Base-by-base conservation (phyloP, 2,329 filamentous ascomycete species). In the Dryadomyces sulphureus region DNA sequence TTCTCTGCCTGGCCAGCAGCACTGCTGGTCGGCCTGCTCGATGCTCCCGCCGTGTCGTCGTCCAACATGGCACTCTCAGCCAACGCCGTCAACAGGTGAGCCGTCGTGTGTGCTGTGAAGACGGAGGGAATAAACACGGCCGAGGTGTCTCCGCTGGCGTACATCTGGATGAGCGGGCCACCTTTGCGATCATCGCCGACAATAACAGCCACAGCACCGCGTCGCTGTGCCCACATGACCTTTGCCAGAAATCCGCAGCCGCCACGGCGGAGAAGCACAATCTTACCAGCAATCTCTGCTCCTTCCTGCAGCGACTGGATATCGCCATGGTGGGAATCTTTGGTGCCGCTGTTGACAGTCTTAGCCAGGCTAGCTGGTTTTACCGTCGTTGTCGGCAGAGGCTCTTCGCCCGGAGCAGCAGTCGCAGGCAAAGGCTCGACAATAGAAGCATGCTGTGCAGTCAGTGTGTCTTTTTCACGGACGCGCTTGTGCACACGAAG, bases 241-340 rank as follows among this genome's bases (percentile, higher is more conserved):
- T 98, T 98, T 59, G 96, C 90, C 49, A 95, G 65, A 60, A 98
- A 98, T 5, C 92, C 92, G 62, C 92, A 98, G 7, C 90, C 92
- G 48, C 92, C 92, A 46, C 92, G 79, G 61, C 86, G 93, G 47
- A 98, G 70, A 45, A 98, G 68, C 2, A 94, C 92, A 41, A 98
- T 78, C 64, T 94, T 96, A 53, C 92, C 92, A 27, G 81, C 73
- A 52, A 98, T 96, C 60, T 96, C 90, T 20, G 90, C 88, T 45
- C 80, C 80, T 64, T 95, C 87, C 62, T 95, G 88, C 50, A 94
- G 69, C 1, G 83, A 90, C 60, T 94, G 86, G 50, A 94, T 94
- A 62, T 95, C 87, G 50, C 87, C 86, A 63, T 94, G 86, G n/a
- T 38, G 50, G 11, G 48, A 24, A 12, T 14, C 46, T 12, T 46